Percentiles rank a stretch among this genome's conserved stretches.
Evolutionary conservation across 176 grass and related monocot species (phyloP).

Genomic region (Avena sativa): DNA sequence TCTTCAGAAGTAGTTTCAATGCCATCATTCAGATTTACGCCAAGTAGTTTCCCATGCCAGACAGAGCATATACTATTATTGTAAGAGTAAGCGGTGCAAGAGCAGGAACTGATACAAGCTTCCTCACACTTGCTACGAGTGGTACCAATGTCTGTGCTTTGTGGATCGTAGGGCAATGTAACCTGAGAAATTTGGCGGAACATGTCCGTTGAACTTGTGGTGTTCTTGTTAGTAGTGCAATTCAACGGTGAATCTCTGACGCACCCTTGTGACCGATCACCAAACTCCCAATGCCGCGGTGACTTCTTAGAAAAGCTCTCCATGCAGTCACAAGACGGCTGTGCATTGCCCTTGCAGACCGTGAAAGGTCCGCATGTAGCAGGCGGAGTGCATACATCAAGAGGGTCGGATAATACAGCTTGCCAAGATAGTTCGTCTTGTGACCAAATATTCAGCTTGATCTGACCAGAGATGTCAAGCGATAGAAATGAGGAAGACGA

Average conservation of each 20-base stretch:
- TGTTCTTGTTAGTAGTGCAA: slow-evolving; percentile 33
- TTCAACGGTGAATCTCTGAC: slow-evolving; percentile 41
- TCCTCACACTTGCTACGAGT: slow-evolving; percentile 4
- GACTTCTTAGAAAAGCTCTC: slow-evolving; percentile 12
- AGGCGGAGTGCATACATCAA: slow-evolving; percentile 29
- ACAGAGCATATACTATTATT: slow-evolving; percentile 4
- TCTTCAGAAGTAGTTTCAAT: slow-evolving; percentile 12
- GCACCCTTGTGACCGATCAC: slow-evolving; percentile 53
- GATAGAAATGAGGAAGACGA: neutral
- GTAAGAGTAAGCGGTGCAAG: slow-evolving; percentile 8
- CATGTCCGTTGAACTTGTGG: slow-evolving; percentile 42
- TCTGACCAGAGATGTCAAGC: slow-evolving; percentile 41
- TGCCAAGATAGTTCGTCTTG: slow-evolving; percentile 31
- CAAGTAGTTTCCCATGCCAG: slow-evolving; percentile 1
- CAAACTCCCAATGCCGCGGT: slow-evolving; percentile 17
- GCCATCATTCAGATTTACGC: neutral
- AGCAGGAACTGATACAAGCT: neutral
- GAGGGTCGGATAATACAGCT: slow-evolving; percentile 31
- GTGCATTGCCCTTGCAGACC: neutral
- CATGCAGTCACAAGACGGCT: neutral
- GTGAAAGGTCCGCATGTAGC: slow-evolving; percentile 25
- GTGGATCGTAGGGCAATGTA: slow-evolving; percentile 41
- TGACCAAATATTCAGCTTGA: slow-evolving; percentile 43
- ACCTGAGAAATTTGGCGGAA: slow-evolving; percentile 35
- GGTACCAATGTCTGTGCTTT: slow-evolving; percentile 17